phyloP scores from a whole-genome alignment of 495 filamentous ascomycete species.

The Penicillium arizonense region DNA sequence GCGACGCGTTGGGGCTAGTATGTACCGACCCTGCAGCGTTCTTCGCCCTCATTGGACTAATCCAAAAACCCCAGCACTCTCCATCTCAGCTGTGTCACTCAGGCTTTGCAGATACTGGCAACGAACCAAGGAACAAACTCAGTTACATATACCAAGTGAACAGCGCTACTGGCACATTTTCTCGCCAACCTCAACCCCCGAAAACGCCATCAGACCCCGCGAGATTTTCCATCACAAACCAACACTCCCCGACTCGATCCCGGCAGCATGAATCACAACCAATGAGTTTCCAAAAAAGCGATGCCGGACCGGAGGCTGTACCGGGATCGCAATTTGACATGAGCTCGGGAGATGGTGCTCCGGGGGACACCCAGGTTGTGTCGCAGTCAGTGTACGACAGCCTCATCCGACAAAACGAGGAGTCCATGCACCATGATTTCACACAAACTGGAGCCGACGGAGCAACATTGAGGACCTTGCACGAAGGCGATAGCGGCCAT shows the following conservation, averaged over 20 bases:
- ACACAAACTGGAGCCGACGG: slow-evolving; percentile 24
- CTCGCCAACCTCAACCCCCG: neutral
- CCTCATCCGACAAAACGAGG: slow-evolving; percentile 37
- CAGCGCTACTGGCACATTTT: slow-evolving; percentile 2
- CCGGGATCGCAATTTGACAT: slow-evolving; percentile 20
- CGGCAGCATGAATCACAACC: slow-evolving; percentile 20
- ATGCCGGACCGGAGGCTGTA: slow-evolving; percentile 3
- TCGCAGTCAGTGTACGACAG: slow-evolving; percentile 53
- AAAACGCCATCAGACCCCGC: slow-evolving; percentile 9
- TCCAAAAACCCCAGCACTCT: slow-evolving; percentile 28
- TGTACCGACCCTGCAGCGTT: slow-evolving; percentile 32
- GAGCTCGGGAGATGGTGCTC: slow-evolving; percentile 31
- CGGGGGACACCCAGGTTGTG: slow-evolving; percentile 52
- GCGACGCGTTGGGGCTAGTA: slow-evolving; percentile 48
- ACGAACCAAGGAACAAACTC: slow-evolving; percentile 2
- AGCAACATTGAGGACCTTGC: slow-evolving; percentile 38
- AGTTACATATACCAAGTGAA: neutral
- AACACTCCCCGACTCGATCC: neutral
- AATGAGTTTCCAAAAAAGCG: slow-evolving; percentile 5
- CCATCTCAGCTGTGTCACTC: slow-evolving; percentile 23
- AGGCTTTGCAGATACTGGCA: slow-evolving; percentile 9
- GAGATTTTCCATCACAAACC: neutral
- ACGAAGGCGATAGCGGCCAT: slow-evolving; percentile 48
- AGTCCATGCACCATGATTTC: slow-evolving; percentile 23
- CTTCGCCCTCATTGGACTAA: slow-evolving; percentile 33